Evolutionary conservation across 2,329 filamentous ascomycete genomes (phyloP).

Genomic region (Aureobasidium sp.): DNA sequence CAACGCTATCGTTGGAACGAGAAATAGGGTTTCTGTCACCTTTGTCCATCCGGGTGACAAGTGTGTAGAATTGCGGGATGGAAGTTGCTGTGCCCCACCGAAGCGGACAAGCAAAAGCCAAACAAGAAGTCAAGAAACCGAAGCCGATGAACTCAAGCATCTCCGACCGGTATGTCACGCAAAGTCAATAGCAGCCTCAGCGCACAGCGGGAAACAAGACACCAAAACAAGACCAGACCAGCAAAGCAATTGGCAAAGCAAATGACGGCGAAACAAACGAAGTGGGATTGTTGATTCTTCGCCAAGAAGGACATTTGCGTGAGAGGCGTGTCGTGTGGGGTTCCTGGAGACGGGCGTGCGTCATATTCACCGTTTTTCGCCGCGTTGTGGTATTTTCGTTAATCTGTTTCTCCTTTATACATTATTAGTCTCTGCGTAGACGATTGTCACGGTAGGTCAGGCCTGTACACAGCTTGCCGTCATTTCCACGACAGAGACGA

Average conservation of each 20-base stretch:
- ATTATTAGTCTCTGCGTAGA: background rate
- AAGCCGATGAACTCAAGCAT: background rate
- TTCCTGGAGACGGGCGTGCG: background rate
- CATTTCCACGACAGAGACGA: background rate
- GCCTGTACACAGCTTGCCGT: too few relatives aligned
- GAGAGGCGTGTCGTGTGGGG: slow-evolving; percentile 1
- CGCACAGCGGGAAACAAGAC: background rate
- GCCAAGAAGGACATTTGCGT: slow-evolving; percentile 8
- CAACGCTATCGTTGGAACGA: too few relatives aligned
- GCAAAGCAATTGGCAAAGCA: background rate
- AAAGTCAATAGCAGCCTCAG: background rate
- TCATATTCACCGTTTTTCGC: slow-evolving; percentile 7
- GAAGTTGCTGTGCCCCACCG: background rate
- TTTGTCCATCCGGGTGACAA: background rate
- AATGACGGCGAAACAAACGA: slow-evolving; percentile 3
- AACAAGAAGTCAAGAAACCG: background rate
- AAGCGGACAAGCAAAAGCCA: slow-evolving; percentile 4
- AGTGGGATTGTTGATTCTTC: background rate
- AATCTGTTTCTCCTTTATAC: background rate
- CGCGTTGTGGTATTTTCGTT: slow-evolving; percentile 7
- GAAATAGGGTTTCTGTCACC: background rate
- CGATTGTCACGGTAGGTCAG: background rate
- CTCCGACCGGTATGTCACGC: background rate
- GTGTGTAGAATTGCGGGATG: background rate
- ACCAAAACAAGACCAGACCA: background rate